Evolutionary conservation across 2,329 filamentous ascomycete genomes (phyloP), one percentile per base, ranked within the genome.

Genomic region (Penicillium verrucosum): DNA sequence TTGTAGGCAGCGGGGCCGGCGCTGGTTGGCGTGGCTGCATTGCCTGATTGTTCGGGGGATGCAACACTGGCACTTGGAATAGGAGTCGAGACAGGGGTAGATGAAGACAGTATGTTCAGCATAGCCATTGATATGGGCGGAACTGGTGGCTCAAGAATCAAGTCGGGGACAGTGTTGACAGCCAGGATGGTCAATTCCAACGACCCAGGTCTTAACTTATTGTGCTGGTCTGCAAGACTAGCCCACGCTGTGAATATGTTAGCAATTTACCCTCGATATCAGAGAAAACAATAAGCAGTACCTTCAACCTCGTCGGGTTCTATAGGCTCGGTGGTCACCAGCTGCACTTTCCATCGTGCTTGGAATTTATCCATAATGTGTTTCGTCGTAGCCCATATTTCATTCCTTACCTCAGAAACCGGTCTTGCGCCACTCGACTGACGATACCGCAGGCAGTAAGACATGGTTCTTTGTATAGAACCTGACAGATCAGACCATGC

Each of bases 401-500:
- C 82, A 59, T 75, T 75, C 14, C 81, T 78, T 12, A 85, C 74
- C 32, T 84, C 81, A 5, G 72, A 70, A 52, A 84, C 76, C 12
- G 65, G 57, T 48, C 75, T 68, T 27, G 63, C 57, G 14, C 67
- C 59, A 45, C 60, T 65, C 25, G 68, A 69, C 21, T 68, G 58
- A 66, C 73, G 60, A 72, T 75, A 65, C 64, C 77, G 68, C 64
- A 85, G 68, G 58, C 81, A 82, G 62, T 85, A 86, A 0, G 82
- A 80, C 57, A 80, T 77, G 2, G 72, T 80, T 21, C 78, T 75
- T 59, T 84, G 81, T 40, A 82, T 77, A 38, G 75, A 77, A 9
- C 84, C 84, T 27, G 75, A 78, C 57, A 76, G 81, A 69, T 87
- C 83, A 1, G 80, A 81, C 84, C 84, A 87, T 1, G 81, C 80